A percentile compares a stretch with the other conserved stretches of the same genome.
These are phyloP conservation scores for Lasiodiplodia gonubiensis DNA, from an alignment of 2,329 filamentous ascomycete genomes.

Conservation along the genomic window DNA sequence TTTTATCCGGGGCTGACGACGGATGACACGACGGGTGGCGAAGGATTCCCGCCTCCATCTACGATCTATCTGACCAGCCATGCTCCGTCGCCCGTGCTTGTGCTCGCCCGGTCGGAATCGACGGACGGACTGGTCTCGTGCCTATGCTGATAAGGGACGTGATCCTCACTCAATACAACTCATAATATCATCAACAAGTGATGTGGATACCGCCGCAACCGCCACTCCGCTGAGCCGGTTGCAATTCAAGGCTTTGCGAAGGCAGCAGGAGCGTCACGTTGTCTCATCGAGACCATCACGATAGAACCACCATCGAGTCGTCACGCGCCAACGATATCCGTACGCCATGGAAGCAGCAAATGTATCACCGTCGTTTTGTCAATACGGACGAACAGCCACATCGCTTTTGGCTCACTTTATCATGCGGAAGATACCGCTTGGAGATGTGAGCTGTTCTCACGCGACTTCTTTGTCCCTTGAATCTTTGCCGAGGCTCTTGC, in stretches of 20 bases:
- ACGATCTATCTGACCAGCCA: neutral
- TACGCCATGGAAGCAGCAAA: neutral
- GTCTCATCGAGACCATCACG: neutral
- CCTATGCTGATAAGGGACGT: neutral
- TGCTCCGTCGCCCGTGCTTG: neutral
- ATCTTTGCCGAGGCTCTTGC: neutral
- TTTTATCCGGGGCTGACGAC: slow-evolving; percentile 2
- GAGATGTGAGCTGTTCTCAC: neutral
- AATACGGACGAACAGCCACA: neutral
- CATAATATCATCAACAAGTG: neutral
- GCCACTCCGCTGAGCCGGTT: neutral
- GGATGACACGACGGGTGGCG: slow-evolving; percentile 9
- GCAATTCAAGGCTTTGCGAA: neutral
- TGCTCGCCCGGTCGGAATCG: neutral
- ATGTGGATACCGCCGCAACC: neutral
- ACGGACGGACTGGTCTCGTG: neutral
- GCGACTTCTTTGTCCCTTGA: neutral
- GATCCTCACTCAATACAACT: neutral
- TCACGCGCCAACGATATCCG: neutral
- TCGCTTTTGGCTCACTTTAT: neutral
- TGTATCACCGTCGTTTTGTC: neutral
- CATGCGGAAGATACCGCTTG: neutral
- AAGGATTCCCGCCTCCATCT: neutral
- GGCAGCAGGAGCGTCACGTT: neutral
- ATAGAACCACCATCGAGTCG: neutral